Percentiles rank a stretch among this genome's conserved stretches.
Evolutionary conservation across 2,329 filamentous ascomycete genomes (phyloP).

Genomic region (Phialophora macrospora): DNA sequence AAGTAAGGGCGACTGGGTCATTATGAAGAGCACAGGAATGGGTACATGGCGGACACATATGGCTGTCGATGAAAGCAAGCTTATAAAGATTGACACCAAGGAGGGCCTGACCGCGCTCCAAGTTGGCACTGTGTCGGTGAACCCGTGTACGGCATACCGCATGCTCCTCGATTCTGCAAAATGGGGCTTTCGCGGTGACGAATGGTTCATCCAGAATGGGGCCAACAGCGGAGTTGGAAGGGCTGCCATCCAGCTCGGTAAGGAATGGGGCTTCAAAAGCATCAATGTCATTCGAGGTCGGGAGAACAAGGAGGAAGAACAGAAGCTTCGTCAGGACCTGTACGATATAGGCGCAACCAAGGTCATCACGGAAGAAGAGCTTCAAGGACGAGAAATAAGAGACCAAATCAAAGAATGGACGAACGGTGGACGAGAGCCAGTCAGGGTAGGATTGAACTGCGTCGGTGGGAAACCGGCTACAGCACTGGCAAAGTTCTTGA

Average conservation of each 20-base stretch:
- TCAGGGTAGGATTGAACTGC: constrained; percentile 86
- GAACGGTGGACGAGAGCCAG: constrained; percentile 69
- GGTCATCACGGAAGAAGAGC: constrained; percentile 66
- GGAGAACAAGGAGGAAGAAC: constrained; percentile 63
- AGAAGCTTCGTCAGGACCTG: constrained; percentile 64
- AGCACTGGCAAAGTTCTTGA: constrained; percentile 74
- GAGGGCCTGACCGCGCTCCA: constrained; percentile 74
- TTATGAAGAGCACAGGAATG: constrained; percentile 80
- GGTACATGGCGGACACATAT: constrained; percentile 96
- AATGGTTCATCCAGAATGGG: constrained; percentile 97
- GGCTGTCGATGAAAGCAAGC: constrained; percentile 63
- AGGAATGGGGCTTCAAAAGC: constrained; percentile 84
- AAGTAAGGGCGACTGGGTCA: constrained; percentile 85
- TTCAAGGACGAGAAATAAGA: constrained; percentile 51
- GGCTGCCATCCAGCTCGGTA: constrained; percentile 85
- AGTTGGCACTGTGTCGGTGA: constrained; percentile 86
- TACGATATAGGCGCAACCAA: constrained; percentile 65
- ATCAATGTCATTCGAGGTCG: constrained; percentile 87
- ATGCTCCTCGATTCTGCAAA: constrained; percentile 81
- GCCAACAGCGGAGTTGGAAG: constrained; percentile 93
- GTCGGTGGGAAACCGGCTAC: constrained; percentile 87
- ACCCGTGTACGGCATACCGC: constrained; percentile 91
- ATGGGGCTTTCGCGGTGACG: constrained; percentile 66
- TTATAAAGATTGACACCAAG: constrained; percentile 73
- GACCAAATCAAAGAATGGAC: constrained; percentile 69